These are phyloP conservation scores for Coemansia sp. DNA, from an alignment of 371 early-diverging fungal genomes.

Conservation along the genomic window DNA sequence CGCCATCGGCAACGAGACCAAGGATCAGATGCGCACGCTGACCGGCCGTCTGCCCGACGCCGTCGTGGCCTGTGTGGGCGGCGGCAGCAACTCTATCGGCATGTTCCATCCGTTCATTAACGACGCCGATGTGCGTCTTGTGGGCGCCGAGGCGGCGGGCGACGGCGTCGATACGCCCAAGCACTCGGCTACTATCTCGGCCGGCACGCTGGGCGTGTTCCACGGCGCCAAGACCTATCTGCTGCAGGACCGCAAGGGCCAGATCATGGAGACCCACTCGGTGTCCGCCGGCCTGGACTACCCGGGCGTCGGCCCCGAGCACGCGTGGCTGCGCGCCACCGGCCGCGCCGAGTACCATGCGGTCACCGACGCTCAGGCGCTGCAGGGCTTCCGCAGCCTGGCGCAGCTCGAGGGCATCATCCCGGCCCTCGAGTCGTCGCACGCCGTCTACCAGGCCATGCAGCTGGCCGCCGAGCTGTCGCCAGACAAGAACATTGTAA, in stretches of 20 bases:
- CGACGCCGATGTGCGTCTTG: conserved; percentile 75
- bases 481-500: conserved; percentile 80
- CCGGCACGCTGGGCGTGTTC: conserved; percentile 90
- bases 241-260: conserved; percentile 90
- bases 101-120: conserved; percentile 93
- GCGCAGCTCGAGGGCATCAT: conserved; percentile 91
- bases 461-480: conserved; percentile 75
- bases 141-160: conserved; percentile 95
- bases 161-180: conserved; percentile 75
- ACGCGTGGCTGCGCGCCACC: conserved; percentile 85
- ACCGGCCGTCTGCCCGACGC: conserved; percentile 86
- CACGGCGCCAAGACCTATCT: conserved; percentile 95
- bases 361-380: conserved; percentile 82
- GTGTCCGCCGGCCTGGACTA: conserved; percentile 96
- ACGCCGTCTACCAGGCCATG: conserved; percentile 84
- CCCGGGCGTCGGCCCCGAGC: conserved; percentile 97
- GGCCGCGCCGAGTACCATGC: conserved; percentile 84
- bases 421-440: conserved; percentile 93
- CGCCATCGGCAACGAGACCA: conserved; percentile 86
- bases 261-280: conserved; percentile 92
- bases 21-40: conserved; percentile 75
- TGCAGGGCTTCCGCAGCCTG: conserved; percentile 84
- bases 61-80: conserved; percentile 95
- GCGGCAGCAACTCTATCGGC: conserved; percentile 95
- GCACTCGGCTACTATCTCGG: conserved; percentile 88